Conservation (phyloP, 106 monocot species). For the Allium sativum region DNA sequence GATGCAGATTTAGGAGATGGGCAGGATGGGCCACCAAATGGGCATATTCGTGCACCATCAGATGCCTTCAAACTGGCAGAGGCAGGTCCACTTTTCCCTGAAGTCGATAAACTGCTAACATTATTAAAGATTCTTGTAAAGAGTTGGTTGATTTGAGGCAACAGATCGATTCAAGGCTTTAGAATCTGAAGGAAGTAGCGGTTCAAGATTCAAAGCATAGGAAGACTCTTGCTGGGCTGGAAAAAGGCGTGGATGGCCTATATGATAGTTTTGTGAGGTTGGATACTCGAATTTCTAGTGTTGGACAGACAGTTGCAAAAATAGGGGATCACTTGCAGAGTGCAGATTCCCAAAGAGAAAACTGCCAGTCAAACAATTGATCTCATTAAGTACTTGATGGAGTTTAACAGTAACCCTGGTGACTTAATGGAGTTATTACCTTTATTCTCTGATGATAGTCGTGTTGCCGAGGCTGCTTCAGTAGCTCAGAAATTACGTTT, state of each 20-base stretch:
- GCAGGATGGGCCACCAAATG: slow-evolving; percentile 19
- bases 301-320: slow-evolving; percentile 99
- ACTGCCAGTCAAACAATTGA: too few relatives aligned
- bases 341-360: slow-evolving; percentile 99
- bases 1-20: slow-evolving; percentile 43
- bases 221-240: slow-evolving; percentile 83
- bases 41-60: slow-evolving; percentile 25
- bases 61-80: slow-evolving; percentile 18
- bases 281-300: slow-evolving; percentile 96
- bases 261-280: slow-evolving; percentile 95
- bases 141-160: slow-evolving; percentile 78
- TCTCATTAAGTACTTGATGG: slow-evolving; percentile 90
- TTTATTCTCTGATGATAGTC: slow-evolving; percentile 96
- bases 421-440: slow-evolving; percentile 98
- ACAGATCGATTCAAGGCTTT: slow-evolving; percentile 84
- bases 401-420: slow-evolving; percentile 98
- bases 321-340: slow-evolving; percentile 99
- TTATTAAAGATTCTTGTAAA: slow-evolving; percentile 92
- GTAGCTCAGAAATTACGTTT: slow-evolving; percentile 96
- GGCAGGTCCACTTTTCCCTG: slow-evolving; percentile 67
- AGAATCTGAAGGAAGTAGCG: slow-evolving; percentile 80
- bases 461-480: slow-evolving; percentile 99
- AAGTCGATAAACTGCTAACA: slow-evolving; percentile 69
- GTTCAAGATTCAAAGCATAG: slow-evolving; percentile 78
- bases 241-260: slow-evolving; percentile 97